A percentile compares a stretch with the other conserved stretches of the same genome.
phyloP scores from a whole-genome alignment of 768 basidiomycete species.

The Amylocystis lapponica region DNA sequence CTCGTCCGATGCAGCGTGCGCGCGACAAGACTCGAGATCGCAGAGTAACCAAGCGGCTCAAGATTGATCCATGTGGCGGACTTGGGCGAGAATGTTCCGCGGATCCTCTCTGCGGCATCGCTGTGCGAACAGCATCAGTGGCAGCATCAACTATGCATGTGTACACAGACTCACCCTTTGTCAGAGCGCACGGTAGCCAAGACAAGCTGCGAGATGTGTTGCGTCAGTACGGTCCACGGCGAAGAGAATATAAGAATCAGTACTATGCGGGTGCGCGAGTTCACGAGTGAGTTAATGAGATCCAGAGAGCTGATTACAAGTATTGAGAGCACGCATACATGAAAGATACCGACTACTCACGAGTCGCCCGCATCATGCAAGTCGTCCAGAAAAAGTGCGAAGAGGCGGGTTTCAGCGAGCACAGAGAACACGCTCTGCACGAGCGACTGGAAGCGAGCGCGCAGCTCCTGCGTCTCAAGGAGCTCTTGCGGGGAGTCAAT shows the following conservation, averaged over 20 bases:
- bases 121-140: conserved; percentile 21
- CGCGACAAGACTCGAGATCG: conserved; percentile 54
- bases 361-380: conserved; percentile 71
- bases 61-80: conserved; percentile 65
- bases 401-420: conserved; percentile 61
- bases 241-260: conserved; percentile 7
- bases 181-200: conserved; percentile 59
- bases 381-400: conserved; percentile 70
- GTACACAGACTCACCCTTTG: conserved; percentile 35
- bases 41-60: conserved; percentile 51
- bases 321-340: neutral
- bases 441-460: conserved; percentile 64
- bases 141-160: neutral
- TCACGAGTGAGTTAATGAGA: conserved; percentile 56
- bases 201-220: conserved; percentile 43
- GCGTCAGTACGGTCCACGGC: conserved; percentile 5
- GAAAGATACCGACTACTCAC: conserved; percentile 28
- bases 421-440: conserved; percentile 67
- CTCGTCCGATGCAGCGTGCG: conserved; percentile 55
- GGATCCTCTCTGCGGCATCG: conserved; percentile 43
- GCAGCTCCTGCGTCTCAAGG: conserved; percentile 52
- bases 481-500: conserved; percentile 48
- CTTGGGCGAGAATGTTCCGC: conserved; percentile 50
- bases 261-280: conserved; percentile 64
- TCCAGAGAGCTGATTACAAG: conserved; percentile 49